phyloP scores from a whole-genome alignment of 768 basidiomycete genomes.

The Lactarius evosmus region DNA sequence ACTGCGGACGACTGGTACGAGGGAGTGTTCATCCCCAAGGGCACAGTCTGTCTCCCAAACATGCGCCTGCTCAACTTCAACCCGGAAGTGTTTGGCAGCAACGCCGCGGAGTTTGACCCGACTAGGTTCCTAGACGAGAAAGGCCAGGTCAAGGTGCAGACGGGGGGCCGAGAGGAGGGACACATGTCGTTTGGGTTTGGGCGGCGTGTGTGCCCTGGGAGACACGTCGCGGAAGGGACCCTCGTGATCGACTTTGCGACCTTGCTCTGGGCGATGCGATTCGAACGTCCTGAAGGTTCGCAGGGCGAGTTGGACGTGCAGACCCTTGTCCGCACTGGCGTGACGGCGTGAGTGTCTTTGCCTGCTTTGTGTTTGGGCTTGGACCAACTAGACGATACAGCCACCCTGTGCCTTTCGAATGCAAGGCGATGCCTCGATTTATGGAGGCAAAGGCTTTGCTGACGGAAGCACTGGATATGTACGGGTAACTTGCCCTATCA shows the following conservation, averaged over 20 bases:
- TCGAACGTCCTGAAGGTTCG: not conserved
- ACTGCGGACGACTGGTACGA: conserved; percentile 17
- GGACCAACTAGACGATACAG: not conserved
- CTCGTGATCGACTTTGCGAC: conserved; percentile 36
- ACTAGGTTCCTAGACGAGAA: not conserved
- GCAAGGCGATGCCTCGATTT: conserved; percentile 21
- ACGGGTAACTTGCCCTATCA: not conserved
- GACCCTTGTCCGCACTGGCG: not conserved
- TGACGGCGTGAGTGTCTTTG: conserved; percentile 15
- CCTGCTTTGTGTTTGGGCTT: not conserved
- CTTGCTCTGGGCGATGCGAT: conserved; percentile 32
- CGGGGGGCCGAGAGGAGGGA: conserved; percentile 32
- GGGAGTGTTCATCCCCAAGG: conserved; percentile 22
- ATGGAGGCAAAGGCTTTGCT: conserved; percentile 3
- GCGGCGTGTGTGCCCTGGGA: conserved; percentile 35
- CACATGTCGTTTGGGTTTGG: conserved; percentile 33
- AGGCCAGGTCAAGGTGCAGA: not conserved
- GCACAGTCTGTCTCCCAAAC: conserved; percentile 3
- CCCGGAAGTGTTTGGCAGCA: not conserved
- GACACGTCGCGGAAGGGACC: conserved; percentile 33
- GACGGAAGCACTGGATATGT: not conserved
- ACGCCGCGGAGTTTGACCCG: not conserved
- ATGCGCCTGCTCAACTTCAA: not conserved
- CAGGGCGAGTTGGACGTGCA: conserved; percentile 9
- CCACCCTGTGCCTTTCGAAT: conserved; percentile 20